phyloP scores from a whole-genome alignment of 495 filamentous ascomycete species.

The Podospora australis region DNA sequence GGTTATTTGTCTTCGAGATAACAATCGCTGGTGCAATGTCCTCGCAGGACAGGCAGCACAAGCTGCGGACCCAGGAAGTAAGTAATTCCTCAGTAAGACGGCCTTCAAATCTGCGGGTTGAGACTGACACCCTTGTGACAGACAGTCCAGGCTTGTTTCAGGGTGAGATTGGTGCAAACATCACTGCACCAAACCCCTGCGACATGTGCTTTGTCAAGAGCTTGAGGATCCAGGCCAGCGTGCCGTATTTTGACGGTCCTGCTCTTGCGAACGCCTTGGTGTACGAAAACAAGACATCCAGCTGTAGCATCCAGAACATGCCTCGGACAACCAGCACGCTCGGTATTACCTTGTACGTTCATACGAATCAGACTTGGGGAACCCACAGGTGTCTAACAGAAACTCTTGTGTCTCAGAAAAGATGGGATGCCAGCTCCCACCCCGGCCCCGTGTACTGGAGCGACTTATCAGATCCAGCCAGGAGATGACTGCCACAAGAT shows the following conservation, averaged over 20 bases:
- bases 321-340: background rate
- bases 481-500: conserved; percentile 16
- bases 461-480: conserved; percentile 12
- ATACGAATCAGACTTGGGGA: background rate
- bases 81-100: background rate
- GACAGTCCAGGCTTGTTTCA: background rate
- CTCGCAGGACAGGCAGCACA: background rate
- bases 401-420: background rate
- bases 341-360: background rate
- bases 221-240: conserved; percentile 13
- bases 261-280: conserved; percentile 4
- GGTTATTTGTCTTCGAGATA: background rate
- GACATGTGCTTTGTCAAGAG: conserved; percentile 14
- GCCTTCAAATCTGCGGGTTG: background rate
- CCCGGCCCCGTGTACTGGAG: conserved; percentile 13
- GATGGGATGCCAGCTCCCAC: background rate
- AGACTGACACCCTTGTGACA: background rate
- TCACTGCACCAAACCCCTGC: conserved; percentile 4
- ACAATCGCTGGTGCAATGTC: background rate
- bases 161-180: background rate
- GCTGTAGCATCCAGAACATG: conserved; percentile 10
- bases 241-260: conserved; percentile 15
- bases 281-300: conserved; percentile 17
- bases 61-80: background rate
- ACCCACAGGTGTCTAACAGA: background rate